Conservation (phyloP, 257 asterid genomes). For the Primulina huaijiensis region DNA sequence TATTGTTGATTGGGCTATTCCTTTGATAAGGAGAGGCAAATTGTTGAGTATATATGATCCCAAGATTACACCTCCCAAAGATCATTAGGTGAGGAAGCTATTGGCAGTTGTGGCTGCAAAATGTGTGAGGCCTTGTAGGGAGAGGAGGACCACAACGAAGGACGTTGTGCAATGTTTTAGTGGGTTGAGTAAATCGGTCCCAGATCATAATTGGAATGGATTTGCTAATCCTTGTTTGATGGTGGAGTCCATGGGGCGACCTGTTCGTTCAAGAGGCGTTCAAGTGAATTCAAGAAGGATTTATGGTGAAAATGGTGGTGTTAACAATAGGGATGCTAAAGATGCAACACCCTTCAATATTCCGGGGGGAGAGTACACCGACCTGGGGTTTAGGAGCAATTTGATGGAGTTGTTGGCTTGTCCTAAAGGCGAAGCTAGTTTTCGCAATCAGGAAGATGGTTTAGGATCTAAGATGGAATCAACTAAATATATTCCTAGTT, state of each 20-base stretch:
- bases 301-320: slow-evolving; percentile 20
- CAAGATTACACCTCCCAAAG: slow-evolving; percentile 44
- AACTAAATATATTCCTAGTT: slow-evolving; percentile 29
- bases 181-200: slow-evolving; percentile 40
- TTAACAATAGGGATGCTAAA: slow-evolving; percentile 27
- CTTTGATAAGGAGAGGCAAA: slow-evolving; percentile 48
- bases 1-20: slow-evolving; percentile 57
- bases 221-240: slow-evolving; percentile 48
- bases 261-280: slow-evolving; percentile 28
- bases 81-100: slow-evolving; percentile 44
- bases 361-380: slow-evolving; percentile 42
- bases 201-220: slow-evolving; percentile 49
- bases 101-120: slow-evolving; percentile 51
- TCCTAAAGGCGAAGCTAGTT: slow-evolving; percentile 26
- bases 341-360: slow-evolving; percentile 32
- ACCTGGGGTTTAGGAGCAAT: slow-evolving; percentile 44
- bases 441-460: slow-evolving; percentile 18
- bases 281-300: slow-evolving; percentile 22
- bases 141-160: slow-evolving; percentile 49
- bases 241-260: slow-evolving; percentile 46
- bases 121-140: slow-evolving; percentile 55
- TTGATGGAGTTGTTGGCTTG: slow-evolving; percentile 41
- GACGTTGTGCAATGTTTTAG: slow-evolving; percentile 43
- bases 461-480: slow-evolving; percentile 23
- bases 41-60: slow-evolving; percentile 42